phyloP scores from a whole-genome alignment of 2,329 filamentous ascomycete species.

The Colletotrichum eleusines region DNA sequence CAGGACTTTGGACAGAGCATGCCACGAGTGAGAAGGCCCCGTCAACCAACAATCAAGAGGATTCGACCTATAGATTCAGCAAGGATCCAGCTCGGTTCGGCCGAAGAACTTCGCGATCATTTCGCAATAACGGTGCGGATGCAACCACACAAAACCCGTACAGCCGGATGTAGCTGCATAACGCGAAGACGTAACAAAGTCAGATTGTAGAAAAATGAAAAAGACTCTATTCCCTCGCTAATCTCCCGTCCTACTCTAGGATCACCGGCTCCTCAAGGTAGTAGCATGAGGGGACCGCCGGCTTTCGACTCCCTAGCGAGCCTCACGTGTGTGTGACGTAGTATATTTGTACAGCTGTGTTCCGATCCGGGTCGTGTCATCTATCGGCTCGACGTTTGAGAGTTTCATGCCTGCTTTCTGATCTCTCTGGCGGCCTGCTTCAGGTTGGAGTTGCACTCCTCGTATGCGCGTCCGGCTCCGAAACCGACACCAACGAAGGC shows the following conservation, averaged over 20 bases:
- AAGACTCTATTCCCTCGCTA: constrained; percentile 42
- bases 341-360: constrained; percentile 50
- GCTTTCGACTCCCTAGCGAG: constrained; percentile 35
- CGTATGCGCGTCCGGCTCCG: constrained; percentile 95
- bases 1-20: constrained; percentile 31
- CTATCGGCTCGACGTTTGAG: constrained; percentile 36
- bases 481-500: constrained; percentile 96
- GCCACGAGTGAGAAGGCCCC: constrained; percentile 1
- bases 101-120: constrained; percentile 5
- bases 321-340: constrained; percentile 37
- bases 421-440: constrained; percentile 71
- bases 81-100: neutral
- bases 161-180: neutral
- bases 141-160: neutral
- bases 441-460: constrained; percentile 92
- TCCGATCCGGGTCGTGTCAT: constrained; percentile 43
- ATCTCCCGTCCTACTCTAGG: constrained; percentile 34
- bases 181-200: neutral
- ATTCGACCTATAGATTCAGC: neutral
- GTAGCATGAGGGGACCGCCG: constrained; percentile 24
- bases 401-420: constrained; percentile 62
- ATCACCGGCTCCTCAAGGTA: constrained; percentile 31
- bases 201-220: constrained; percentile 35
- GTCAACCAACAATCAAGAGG: neutral
- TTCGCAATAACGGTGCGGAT: neutral